Percentiles rank a stretch among this genome's conserved stretches.
Evolutionary conservation across 2,329 filamentous ascomycete species (phyloP).

Genomic region (Biscogniauxia mediterranea): DNA sequence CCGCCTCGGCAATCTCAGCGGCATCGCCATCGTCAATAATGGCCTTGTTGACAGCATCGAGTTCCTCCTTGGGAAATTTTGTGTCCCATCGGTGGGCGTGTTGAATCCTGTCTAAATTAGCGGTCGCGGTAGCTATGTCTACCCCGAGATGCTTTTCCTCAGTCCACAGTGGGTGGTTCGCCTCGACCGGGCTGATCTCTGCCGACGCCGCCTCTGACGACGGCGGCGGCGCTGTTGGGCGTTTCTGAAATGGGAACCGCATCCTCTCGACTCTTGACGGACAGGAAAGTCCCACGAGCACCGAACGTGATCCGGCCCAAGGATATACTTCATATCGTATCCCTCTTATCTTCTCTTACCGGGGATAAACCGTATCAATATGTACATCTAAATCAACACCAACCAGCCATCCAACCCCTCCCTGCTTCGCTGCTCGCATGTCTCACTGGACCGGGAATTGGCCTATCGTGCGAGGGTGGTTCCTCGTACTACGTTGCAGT

Average conservation of each 20-base stretch:
- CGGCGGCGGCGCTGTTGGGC: not conserved
- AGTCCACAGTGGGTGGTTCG: slow-evolving; percentile 10
- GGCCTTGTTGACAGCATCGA: slow-evolving; percentile 32
- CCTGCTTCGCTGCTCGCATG: not conserved
- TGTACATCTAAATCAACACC: too few species aligned
- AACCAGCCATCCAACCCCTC: too few species aligned
- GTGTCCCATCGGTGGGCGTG: slow-evolving; percentile 36
- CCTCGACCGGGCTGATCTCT: slow-evolving; percentile 17
- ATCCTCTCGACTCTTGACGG: slow-evolving; percentile 5
- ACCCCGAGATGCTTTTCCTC: slow-evolving; percentile 20
- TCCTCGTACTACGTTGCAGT: slow-evolving; percentile 4
- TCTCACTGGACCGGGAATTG: slow-evolving; percentile 1
- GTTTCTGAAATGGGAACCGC: slow-evolving; percentile 8
- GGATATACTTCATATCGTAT: not conserved
- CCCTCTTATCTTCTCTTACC: not conserved
- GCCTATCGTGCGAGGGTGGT: slow-evolving; percentile 7
- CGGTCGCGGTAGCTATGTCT: slow-evolving; percentile 23
- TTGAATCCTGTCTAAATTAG: slow-evolving; percentile 32
- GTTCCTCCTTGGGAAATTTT: slow-evolving; percentile 34
- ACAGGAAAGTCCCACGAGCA: not conserved
- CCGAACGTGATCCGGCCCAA: not conserved
- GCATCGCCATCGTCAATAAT: slow-evolving; percentile 32
- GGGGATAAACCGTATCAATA: not conserved
- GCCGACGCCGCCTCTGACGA: slow-evolving; percentile 3
- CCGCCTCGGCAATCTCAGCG: slow-evolving; percentile 32